Conservation (phyloP, 2,329 filamentous ascomycete genomes). For the Bipolaris oryzae region DNA sequence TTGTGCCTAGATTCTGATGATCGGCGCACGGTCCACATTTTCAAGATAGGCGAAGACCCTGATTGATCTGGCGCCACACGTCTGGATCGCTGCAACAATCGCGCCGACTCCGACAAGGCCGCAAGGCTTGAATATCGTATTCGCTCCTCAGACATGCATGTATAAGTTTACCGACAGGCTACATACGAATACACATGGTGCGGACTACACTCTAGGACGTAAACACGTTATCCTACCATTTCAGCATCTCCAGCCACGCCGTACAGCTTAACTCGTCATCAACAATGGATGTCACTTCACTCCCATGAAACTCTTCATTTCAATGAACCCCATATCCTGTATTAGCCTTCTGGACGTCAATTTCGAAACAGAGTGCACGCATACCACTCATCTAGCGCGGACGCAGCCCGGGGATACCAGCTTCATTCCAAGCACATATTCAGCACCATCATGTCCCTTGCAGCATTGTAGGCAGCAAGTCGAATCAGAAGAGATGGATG, state of each 20-base stretch:
- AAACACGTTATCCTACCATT: too few relatives aligned
- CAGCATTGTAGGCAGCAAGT: background rate
- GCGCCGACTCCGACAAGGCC: background rate
- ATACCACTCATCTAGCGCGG: background rate
- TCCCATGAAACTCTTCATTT: too few relatives aligned
- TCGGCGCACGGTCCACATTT: background rate
- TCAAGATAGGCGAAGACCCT: slow-evolving; percentile 6
- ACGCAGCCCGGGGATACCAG: background rate
- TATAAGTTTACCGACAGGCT: too few relatives aligned
- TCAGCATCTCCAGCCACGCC: too few relatives aligned
- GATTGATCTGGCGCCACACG: background rate
- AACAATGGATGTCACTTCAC: too few relatives aligned
- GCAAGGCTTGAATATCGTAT: background rate
- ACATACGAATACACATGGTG: too few relatives aligned
- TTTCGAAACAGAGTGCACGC: too few relatives aligned
- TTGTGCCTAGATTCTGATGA: slow-evolving; percentile 7
- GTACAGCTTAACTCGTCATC: too few relatives aligned
- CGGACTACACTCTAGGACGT: too few relatives aligned
- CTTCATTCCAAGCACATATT: background rate
- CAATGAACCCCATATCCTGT: too few relatives aligned
- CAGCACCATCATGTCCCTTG: background rate
- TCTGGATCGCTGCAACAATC: background rate
- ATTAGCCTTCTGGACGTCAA: too few relatives aligned
- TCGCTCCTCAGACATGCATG: too few relatives aligned
- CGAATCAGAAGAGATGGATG: background rate